Percentiles rank a stretch among this genome's conserved stretches.
Evolutionary conservation across 2,329 filamentous ascomycete genomes (phyloP).

Genomic region (Beauveria sp.): DNA sequence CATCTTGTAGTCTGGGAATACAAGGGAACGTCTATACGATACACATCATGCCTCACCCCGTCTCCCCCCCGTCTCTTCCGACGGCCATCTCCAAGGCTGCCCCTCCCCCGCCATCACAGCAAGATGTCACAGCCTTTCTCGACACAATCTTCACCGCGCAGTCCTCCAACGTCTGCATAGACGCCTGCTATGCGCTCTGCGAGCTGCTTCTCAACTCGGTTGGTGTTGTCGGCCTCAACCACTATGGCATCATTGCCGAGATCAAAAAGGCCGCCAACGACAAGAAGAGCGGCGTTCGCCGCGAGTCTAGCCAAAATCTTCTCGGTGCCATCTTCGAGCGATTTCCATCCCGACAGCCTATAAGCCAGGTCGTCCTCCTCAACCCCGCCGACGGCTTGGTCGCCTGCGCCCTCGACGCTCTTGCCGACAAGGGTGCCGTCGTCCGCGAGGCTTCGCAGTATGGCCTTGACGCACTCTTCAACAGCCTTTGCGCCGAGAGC

Average conservation of each 20-base stretch:
- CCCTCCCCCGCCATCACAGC: slow-evolving; percentile 52
- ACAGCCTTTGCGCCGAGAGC: slow-evolving; percentile 70
- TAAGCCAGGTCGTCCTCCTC: slow-evolving; percentile 75
- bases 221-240: slow-evolving; percentile 43
- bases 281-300: slow-evolving; percentile 81
- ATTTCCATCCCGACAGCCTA: slow-evolving; percentile 67
- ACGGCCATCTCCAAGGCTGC: slow-evolving; percentile 40
- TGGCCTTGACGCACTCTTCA: slow-evolving; percentile 82
- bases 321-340: slow-evolving; percentile 90
- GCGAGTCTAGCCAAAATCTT: slow-evolving; percentile 92
- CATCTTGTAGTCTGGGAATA: not conserved
- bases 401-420: slow-evolving; percentile 66
- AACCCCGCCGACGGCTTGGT: slow-evolving; percentile 73
- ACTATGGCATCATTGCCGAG: slow-evolving; percentile 48
- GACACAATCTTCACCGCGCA: slow-evolving; percentile 61
- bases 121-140: slow-evolving; percentile 58
- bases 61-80: slow-evolving; percentile 34
- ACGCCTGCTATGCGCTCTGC: slow-evolving; percentile 55
- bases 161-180: slow-evolving; percentile 61
- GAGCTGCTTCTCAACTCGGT: slow-evolving; percentile 48
- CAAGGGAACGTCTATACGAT: slow-evolving; percentile 5
- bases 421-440: slow-evolving; percentile 82
- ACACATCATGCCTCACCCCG: slow-evolving; percentile 38
- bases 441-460: slow-evolving; percentile 92
- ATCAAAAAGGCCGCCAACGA: slow-evolving; percentile 70